Percentiles rank a stretch among this genome's conserved stretches.
phyloP scores from a whole-genome alignment of 2,329 filamentous ascomycete genomes.

The Exophiala dermatitidis region DNA sequence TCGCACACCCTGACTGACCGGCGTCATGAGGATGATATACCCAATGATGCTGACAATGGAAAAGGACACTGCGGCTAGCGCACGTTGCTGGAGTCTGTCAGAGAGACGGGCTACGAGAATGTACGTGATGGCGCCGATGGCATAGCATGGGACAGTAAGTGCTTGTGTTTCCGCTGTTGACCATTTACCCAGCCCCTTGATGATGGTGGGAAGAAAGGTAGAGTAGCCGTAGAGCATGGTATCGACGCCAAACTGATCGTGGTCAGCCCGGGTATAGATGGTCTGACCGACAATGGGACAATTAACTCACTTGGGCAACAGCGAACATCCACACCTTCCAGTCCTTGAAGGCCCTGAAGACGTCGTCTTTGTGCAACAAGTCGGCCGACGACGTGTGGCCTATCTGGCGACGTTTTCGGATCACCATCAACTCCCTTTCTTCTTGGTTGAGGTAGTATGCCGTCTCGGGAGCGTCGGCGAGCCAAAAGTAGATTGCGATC shows the following conservation, averaged over 20 bases:
- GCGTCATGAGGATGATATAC: slow-evolving; percentile 60
- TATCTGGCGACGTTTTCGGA: slow-evolving; percentile 46
- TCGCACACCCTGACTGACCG: slow-evolving; percentile 54
- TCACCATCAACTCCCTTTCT: slow-evolving; percentile 49
- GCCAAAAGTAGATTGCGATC: slow-evolving; percentile 38
- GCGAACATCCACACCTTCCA: slow-evolving; percentile 71
- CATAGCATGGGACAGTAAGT: slow-evolving; percentile 72
- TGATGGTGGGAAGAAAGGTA: slow-evolving; percentile 73
- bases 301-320: slow-evolving; percentile 39
- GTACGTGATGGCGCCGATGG: slow-evolving; percentile 63
- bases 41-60: slow-evolving; percentile 58
- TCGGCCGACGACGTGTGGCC: slow-evolving; percentile 45
- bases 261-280: not conserved
- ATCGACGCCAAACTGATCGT: slow-evolving; percentile 58
- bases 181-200: slow-evolving; percentile 60
- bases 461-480: slow-evolving; percentile 42
- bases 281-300: not conserved
- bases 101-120: slow-evolving; percentile 59
- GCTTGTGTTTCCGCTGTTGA: slow-evolving; percentile 61
- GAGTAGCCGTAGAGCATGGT: slow-evolving; percentile 73
- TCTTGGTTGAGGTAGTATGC: slow-evolving; percentile 38
- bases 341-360: slow-evolving; percentile 60
- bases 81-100: slow-evolving; percentile 60
- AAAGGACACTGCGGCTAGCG: slow-evolving; percentile 57
- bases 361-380: slow-evolving; percentile 55